Percentiles rank a stretch among this genome's conserved stretches.
Conservation (phyloP, 257 asterid genomes). For the Solanum sejunctum region DNA sequence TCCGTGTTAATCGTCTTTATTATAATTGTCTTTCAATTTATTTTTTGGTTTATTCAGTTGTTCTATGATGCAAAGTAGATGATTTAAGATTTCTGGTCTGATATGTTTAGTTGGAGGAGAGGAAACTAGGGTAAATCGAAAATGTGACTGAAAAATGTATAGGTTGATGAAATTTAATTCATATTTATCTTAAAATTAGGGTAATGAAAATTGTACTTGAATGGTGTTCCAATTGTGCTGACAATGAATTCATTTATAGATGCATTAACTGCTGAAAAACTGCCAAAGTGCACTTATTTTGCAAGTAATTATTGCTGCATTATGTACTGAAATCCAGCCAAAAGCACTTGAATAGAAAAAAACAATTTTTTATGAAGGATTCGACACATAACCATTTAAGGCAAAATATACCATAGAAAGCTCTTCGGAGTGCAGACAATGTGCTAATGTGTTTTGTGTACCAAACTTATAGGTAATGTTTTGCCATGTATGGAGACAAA, state of each 20-base stretch:
- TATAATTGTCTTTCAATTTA: neutral
- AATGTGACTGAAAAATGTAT: neutral
- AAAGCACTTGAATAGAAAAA: neutral
- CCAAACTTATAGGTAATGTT: neutral
- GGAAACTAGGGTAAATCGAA: neutral
- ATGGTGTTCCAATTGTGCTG: neutral
- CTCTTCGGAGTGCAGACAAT: neutral
- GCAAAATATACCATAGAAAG: neutral
- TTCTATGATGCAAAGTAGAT: neutral
- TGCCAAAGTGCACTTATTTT: neutral
- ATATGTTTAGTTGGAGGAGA: neutral
- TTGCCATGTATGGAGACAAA: neutral
- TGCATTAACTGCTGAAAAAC: neutral
- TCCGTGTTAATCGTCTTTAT: too few relatives aligned
- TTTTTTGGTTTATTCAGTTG: neutral
- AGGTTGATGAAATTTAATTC: too few relatives aligned
- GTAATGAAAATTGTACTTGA: neutral
- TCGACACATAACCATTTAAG: too few relatives aligned
- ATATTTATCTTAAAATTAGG: neutral
- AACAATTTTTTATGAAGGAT: too few relatives aligned
- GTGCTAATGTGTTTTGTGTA: neutral
- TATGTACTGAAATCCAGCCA: neutral
- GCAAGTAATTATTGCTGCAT: neutral
- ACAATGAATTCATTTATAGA: neutral
- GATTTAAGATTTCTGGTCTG: neutral